Evolutionary conservation across 169 alveolate genomes (phyloP).

Genomic region (Hepatocystis sp.): DNA sequence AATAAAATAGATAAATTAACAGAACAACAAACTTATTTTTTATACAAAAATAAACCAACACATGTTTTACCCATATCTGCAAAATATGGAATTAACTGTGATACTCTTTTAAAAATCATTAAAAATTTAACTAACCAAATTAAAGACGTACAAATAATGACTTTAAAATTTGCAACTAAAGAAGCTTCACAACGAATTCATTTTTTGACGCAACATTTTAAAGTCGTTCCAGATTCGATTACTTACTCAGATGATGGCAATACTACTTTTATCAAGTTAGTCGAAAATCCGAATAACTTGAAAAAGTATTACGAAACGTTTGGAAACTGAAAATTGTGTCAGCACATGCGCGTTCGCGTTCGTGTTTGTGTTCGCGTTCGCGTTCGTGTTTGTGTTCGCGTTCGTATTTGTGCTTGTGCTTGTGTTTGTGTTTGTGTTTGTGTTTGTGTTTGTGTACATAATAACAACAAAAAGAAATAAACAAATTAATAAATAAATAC

Average conservation of each 20-base stretch:
- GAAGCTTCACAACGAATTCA: slow-evolving; percentile 43
- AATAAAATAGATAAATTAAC: slow-evolving; percentile 91
- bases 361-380: background rate
- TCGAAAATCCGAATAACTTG: slow-evolving; percentile 50
- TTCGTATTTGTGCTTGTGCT: no score
- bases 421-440: no score
- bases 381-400: background rate
- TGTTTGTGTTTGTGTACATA: no score
- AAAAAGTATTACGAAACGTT: slow-evolving; percentile 38
- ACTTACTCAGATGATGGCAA: slow-evolving; percentile 57
- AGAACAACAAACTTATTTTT: slow-evolving; percentile 33
- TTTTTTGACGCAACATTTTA: slow-evolving; percentile 33
- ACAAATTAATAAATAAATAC: no score
- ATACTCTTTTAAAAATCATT: slow-evolving; percentile 37
- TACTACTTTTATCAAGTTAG: slow-evolving; percentile 52
- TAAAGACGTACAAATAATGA: slow-evolving; percentile 41
- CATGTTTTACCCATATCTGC: slow-evolving; percentile 67
- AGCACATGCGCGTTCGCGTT: background rate
- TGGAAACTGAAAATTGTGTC: background rate
- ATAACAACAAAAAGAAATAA: no score
- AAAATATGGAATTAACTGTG: slow-evolving; percentile 54
- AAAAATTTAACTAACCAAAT: slow-evolving; percentile 25
- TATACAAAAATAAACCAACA: slow-evolving; percentile 53
- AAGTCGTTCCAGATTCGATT: slow-evolving; percentile 65
- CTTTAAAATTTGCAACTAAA: slow-evolving; percentile 22